Percentiles rank a stretch among this genome's conserved stretches.
phyloP scores from a whole-genome alignment of 768 basidiomycete genomes.

The Boletus pseudopeckii region DNA sequence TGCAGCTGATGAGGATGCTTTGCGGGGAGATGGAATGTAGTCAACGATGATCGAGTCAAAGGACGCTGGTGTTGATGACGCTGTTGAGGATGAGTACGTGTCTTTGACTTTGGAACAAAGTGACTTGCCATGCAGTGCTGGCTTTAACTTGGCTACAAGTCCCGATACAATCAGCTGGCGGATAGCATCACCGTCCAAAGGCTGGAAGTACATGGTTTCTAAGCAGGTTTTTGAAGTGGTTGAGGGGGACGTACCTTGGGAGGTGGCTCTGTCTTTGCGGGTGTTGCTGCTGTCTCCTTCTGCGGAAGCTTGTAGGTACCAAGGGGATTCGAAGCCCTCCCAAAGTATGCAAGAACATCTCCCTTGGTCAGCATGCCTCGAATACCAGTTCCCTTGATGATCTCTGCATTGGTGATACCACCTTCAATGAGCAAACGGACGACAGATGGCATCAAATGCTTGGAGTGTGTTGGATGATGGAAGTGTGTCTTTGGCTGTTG shows the following conservation, averaged over 20 bases:
- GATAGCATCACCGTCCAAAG: constrained; percentile 62
- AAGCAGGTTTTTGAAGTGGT: neutral
- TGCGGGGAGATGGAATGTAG: constrained; percentile 50
- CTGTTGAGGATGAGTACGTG: constrained; percentile 29
- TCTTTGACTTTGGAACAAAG: neutral
- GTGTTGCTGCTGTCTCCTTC: constrained; percentile 23
- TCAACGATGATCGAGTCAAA: constrained; percentile 77
- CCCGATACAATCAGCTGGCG: constrained; percentile 62
- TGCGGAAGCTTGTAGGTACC: constrained; percentile 64
- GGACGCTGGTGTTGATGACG: constrained; percentile 40
- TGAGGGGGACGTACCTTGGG: constrained; percentile 33
- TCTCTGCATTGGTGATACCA: constrained; percentile 51
- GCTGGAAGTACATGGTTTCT: constrained; percentile 24
- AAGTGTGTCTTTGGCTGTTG: constrained; percentile 33
- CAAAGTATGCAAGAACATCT: constrained; percentile 84
- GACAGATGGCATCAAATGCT: constrained; percentile 89
- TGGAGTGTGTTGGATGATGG: constrained; percentile 46
- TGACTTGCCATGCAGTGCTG: constrained; percentile 42
- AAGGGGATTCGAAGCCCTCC: constrained; percentile 72
- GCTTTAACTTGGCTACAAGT: constrained; percentile 55
- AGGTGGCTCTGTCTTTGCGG: constrained; percentile 35
- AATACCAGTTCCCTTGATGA: constrained; percentile 84
- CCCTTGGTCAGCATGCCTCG: constrained; percentile 96
- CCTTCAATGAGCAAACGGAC: constrained; percentile 66
- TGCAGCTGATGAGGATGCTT: constrained; percentile 12